A percentile compares a stretch with the other conserved stretches of the same genome.
Evolutionary conservation across 1,284 basidiomycete species (phyloP).

Genomic region (Hemileia vastatrix): DNA sequence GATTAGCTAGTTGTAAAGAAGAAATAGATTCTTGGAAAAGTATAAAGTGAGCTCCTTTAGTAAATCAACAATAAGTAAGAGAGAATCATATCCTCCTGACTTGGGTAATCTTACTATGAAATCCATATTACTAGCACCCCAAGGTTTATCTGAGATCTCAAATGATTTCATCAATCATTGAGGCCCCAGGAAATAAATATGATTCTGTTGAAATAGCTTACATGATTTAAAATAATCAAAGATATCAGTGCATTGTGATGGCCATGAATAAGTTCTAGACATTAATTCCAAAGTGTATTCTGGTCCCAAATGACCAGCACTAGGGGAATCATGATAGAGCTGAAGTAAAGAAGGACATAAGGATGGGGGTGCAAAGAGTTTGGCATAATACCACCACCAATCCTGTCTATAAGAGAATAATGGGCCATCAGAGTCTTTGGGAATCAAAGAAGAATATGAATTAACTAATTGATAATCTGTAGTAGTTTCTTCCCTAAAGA

Average conservation of each 20-base stretch:
- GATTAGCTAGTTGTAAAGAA: neutral
- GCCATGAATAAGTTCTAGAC: neutral
- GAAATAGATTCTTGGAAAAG: neutral
- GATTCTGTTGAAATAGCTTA: neutral
- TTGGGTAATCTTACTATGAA: constrained; percentile 48
- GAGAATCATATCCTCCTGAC: constrained; percentile 44
- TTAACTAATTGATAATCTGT: too few species aligned
- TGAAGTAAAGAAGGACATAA: too few species aligned
- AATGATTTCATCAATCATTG: constrained; percentile 46
- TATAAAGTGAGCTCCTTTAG: constrained; percentile 26
- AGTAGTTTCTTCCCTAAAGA: too few species aligned
- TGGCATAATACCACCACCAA: too few species aligned
- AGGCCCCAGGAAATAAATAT: neutral
- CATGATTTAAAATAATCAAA: neutral
- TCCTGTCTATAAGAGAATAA: too few species aligned
- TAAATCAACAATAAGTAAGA: constrained; percentile 48
- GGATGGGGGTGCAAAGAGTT: too few species aligned
- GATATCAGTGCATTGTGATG: neutral
- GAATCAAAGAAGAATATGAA: too few species aligned
- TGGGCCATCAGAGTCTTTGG: too few species aligned
- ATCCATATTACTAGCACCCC: constrained; percentile 49
- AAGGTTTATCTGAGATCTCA: constrained; percentile 42
- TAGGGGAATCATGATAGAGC: neutral
- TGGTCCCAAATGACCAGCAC: neutral
- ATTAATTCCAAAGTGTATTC: neutral